These are phyloP conservation scores for Parsonsia alboflavescens DNA, from an alignment of 257 asterid species.

Conservation along the genomic window DNA sequence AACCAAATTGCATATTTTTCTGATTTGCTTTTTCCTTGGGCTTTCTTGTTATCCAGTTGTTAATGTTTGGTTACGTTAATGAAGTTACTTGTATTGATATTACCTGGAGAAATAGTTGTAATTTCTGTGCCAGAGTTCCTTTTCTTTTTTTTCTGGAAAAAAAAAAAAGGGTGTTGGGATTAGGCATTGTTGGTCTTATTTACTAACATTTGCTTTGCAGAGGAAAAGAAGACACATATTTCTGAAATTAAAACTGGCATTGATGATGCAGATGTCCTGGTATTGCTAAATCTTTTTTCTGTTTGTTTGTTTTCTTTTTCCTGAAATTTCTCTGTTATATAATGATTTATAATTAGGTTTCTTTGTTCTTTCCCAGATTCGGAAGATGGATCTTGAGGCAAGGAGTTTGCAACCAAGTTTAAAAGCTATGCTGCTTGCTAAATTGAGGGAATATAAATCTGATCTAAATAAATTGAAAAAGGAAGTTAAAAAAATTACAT, in stretches of 20 bases:
- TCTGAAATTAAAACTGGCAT: slow-evolving; percentile 66
- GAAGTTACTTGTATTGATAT: not conserved
- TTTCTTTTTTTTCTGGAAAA: not conserved
- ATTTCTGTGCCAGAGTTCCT: not conserved
- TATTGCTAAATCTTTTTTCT: slow-evolving; percentile 6
- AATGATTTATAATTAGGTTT: slow-evolving; percentile 15
- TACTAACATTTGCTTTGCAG: slow-evolving; percentile 36
- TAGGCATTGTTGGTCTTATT: not conserved
- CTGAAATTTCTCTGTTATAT: slow-evolving; percentile 8
- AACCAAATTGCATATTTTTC: not conserved
- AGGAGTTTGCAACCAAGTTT: slow-evolving; percentile 82
- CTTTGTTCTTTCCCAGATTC: slow-evolving; percentile 44
- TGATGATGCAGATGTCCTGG: slow-evolving; percentile 84
- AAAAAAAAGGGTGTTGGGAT: not conserved
- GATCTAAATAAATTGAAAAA: slow-evolving; percentile 84
- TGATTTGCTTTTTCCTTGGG: not conserved
- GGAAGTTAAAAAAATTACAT: slow-evolving; percentile 66
- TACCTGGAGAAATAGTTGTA: not conserved
- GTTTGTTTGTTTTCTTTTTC: slow-evolving; percentile 6
- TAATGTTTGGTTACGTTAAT: not conserved
- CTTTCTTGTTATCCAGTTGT: not conserved
- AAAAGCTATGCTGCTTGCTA: slow-evolving; percentile 85
- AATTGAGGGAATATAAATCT: slow-evolving; percentile 88
- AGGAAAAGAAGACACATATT: slow-evolving; percentile 52
- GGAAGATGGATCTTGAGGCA: slow-evolving; percentile 94